Percentiles rank a stretch among this genome's conserved stretches.
Conservation (phyloP, 1,139 yeast species). For the Taphrina confusa region DNA sequence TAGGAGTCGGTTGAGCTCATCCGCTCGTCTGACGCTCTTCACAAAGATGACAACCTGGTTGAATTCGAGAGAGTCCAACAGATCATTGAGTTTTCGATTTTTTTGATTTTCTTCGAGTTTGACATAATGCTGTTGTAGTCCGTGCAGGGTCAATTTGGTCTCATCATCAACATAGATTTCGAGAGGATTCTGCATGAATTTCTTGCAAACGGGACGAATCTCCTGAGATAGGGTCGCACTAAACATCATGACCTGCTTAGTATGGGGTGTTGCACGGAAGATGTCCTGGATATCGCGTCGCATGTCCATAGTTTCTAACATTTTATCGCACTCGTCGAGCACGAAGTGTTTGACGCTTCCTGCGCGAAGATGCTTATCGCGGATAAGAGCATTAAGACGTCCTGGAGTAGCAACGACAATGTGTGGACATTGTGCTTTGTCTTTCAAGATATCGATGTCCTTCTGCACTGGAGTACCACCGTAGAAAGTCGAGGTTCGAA, state of each 20-base stretch:
- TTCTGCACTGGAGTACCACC: constrained; percentile 91
- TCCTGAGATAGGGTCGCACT: constrained; percentile 94
- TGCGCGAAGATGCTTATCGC: constrained; percentile 85
- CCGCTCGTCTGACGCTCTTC: constrained; percentile 87
- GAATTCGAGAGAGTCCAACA: constrained; percentile 91
- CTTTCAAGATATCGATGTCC: constrained; percentile 84
- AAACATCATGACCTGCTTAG: constrained; percentile 99
- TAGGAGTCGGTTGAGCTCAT: constrained; percentile 83
- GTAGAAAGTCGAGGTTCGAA: constrained; percentile 91
- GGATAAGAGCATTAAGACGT: constrained; percentile 88
- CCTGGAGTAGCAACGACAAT: constrained; percentile 98
- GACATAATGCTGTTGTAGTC: constrained; percentile 93
- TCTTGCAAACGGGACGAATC: constrained; percentile 94
- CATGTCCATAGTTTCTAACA: constrained; percentile 79
- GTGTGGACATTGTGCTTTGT: constrained; percentile 94
- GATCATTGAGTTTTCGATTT: constrained; percentile 88
- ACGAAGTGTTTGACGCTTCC: constrained; percentile 92
- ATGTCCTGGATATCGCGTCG: constrained; percentile 98
- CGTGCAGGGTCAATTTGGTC: constrained; percentile 94
- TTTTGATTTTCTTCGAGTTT: constrained; percentile 88
- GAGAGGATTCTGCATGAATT: constrained; percentile 96
- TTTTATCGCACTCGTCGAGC: constrained; percentile 98
- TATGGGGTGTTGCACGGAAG: constrained; percentile 96
- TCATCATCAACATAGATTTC: constrained; percentile 98
- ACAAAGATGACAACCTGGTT: constrained; percentile 98